Conservation (phyloP, 2,329 filamentous ascomycete species). For the Pestalotiopsis sp. region DNA sequence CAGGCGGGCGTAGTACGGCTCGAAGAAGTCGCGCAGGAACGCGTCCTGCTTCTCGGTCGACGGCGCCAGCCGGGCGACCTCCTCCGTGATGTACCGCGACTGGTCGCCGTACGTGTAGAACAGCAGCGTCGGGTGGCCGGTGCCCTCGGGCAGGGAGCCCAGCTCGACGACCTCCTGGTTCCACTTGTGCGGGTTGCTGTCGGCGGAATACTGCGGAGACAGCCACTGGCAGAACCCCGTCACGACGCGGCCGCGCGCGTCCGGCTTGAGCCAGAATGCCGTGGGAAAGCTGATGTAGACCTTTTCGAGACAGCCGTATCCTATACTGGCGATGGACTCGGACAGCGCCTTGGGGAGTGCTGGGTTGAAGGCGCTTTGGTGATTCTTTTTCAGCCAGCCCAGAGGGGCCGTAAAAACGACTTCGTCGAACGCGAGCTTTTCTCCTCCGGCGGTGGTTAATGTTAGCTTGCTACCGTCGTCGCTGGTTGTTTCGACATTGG, state of each 20-base stretch:
- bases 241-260: constrained; percentile 43
- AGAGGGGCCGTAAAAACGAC: constrained; percentile 70
- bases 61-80: constrained; percentile 39
- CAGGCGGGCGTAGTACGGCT: constrained; percentile 76
- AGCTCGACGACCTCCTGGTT: constrained; percentile 79
- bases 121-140: constrained; percentile 77
- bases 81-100: constrained; percentile 54
- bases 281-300: constrained; percentile 71
- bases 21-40: constrained; percentile 68
- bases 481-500: constrained; percentile 40
- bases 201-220: constrained; percentile 65
- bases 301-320: constrained; percentile 75
- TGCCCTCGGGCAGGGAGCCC: constrained; percentile 59
- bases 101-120: constrained; percentile 78
- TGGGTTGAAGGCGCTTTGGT: constrained; percentile 58
- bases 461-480: constrained; percentile 37
- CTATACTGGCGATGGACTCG: constrained; percentile 64
- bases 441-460: constrained; percentile 48
- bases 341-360: constrained; percentile 58
- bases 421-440: constrained; percentile 61
- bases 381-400: constrained; percentile 67
- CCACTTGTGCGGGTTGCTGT: constrained; percentile 67
- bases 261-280: constrained; percentile 69
- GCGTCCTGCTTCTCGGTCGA: constrained; percentile 50
- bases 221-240: constrained; percentile 79